Base-by-base conservation (phyloP, 768 basidiomycete genomes). In the Kwoniella shandongensis region DNA sequence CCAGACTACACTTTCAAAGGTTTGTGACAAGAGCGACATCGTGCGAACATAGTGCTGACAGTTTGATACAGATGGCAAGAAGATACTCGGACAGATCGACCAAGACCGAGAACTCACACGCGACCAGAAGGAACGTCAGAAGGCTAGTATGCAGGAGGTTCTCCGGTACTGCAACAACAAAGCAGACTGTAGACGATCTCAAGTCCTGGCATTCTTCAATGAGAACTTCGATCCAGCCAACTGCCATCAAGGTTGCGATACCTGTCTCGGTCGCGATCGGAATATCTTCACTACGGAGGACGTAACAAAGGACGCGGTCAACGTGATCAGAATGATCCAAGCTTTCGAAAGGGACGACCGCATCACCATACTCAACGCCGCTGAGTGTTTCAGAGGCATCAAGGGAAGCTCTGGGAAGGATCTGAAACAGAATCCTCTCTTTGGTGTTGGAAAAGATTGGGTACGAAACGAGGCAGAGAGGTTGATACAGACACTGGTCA, bases 131-230 rank as follows among this genome's bases (percentile, higher is more conserved):
- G 79, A 84, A 51, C 82, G 88, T 15, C 87, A 89, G 70, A 79
- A 81, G 51, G 81, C 81, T 1, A 86, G 84, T 11, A 80, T 88
- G 29, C 79, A 80, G 2, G 82, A 82, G 13, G 89, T 99, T 48
- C 81, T 86, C n/a, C 79, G 83, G 56, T 99, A 86, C 77, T 92
- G 89, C 75, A 72, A 78, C 56, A 91, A 96, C 75, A 81, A 84
- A 47, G 83, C 86, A 25, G 88, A 88, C 63, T 99, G 96, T 69
- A 86, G 96, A 13, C 86, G 96, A 2, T 81, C 83, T 4, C 88
- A 90, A 65, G 79, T 97, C n/a, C 83, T 99, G 17, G 81, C 82
- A n/a, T 89, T 89, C 75, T 98, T 96, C 66, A 85, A 84, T 60
- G 89, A 99, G 73, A 79, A 79, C 8, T 97, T 97, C 76, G 82